Percentiles rank a stretch among this genome's conserved stretches.
Evolutionary conservation across 768 basidiomycete species (phyloP).

Genomic region (Lentinus tigrinus): DNA sequence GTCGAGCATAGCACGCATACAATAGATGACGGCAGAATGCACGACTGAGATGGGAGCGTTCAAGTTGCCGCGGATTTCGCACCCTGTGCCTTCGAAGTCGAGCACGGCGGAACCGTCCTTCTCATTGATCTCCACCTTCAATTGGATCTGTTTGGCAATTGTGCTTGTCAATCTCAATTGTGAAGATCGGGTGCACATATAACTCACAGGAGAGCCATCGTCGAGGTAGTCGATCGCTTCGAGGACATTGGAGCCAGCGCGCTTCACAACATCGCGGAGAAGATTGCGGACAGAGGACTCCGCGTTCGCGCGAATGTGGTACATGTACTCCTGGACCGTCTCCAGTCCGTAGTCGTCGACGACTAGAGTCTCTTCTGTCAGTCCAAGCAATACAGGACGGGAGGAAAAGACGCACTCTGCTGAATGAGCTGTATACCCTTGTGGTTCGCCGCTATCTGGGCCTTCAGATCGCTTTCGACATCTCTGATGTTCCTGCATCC

Average conservation of each 20-base stretch:
- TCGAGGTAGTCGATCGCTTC: constrained; percentile 82
- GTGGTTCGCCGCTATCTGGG: constrained; percentile 93
- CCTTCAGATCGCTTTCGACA: constrained; percentile 90
- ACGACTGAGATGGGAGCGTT: constrained; percentile 86
- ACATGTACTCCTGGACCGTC: constrained; percentile 93
- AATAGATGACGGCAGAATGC: constrained; percentile 86
- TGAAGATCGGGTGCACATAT: neutral
- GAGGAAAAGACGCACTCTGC: constrained; percentile 48
- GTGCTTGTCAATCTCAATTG: neutral
- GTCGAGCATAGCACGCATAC: constrained; percentile 84
- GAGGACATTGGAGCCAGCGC: constrained; percentile 62
- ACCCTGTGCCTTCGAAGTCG: constrained; percentile 84
- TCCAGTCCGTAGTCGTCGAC: constrained; percentile 83
- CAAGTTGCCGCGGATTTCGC: constrained; percentile 80
- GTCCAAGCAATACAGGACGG: neutral
- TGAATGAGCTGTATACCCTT: constrained; percentile 88
- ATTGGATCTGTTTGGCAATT: constrained; percentile 51
- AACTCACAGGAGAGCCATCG: constrained; percentile 76
- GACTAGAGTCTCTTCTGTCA: constrained; percentile 44
- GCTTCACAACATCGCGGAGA: constrained; percentile 70
- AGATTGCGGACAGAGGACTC: constrained; percentile 84
- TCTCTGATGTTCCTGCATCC: constrained; percentile 86
- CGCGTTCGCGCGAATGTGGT: constrained; percentile 85
- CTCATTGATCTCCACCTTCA: constrained; percentile 77
- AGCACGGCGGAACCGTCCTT: constrained; percentile 73